Evolutionary conservation across 2,329 filamentous ascomycete genomes (phyloP).

Genomic region (Rhinocladiella mackenziei): DNA sequence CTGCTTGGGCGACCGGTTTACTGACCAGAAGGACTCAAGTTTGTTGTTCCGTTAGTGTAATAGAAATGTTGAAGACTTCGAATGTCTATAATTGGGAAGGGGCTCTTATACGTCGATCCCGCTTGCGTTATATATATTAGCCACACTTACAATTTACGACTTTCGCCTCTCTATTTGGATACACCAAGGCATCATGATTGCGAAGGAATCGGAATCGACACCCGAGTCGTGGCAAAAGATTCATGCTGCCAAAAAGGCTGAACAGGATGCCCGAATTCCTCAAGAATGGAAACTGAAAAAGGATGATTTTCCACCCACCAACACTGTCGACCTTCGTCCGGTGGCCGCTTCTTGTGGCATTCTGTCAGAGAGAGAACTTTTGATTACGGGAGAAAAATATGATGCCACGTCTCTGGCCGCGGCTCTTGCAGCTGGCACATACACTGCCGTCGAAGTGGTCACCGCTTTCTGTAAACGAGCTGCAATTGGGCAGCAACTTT

Average conservation of each 20-base stretch:
- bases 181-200: slow-evolving; percentile 10
- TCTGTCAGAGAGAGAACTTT: slow-evolving; percentile 49
- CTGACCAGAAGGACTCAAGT: too few relatives aligned
- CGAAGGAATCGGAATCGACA: slow-evolving; percentile 2
- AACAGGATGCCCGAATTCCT: slow-evolving; percentile 35
- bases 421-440: slow-evolving; percentile 35
- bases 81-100: too few relatives aligned
- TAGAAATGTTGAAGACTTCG: too few relatives aligned
- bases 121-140: too few relatives aligned
- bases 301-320: slow-evolving; percentile 28
- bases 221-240: slow-evolving; percentile 11
- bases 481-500: slow-evolving; percentile 31
- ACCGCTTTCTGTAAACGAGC: slow-evolving; percentile 52
- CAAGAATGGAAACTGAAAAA: slow-evolving; percentile 34
- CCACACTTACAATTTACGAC: too few relatives aligned
- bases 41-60: too few relatives aligned
- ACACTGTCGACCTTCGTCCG: slow-evolving; percentile 29
- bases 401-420: slow-evolving; percentile 41
- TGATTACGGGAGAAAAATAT: slow-evolving; percentile 52
- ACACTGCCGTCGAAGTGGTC: slow-evolving; percentile 46
- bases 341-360: slow-evolving; percentile 34
- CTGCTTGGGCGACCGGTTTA: too few relatives aligned
- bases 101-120: too few relatives aligned
- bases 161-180: too few relatives aligned
- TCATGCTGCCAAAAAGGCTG: slow-evolving; percentile 30